phyloP scores from a whole-genome alignment of 1,284 basidiomycete genomes.

The Cystobasidium sp. region DNA sequence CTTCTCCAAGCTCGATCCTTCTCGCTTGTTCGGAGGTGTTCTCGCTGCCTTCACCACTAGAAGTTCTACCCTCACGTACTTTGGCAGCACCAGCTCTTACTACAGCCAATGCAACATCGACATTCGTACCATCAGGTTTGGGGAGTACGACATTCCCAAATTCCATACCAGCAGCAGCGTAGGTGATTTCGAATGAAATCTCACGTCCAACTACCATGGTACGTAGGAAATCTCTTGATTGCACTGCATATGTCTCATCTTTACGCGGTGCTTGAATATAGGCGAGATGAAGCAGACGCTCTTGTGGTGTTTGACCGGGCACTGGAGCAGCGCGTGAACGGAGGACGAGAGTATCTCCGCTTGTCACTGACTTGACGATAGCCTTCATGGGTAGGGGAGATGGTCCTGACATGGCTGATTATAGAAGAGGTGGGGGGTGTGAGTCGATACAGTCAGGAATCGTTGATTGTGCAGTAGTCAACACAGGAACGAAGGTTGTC shows the following conservation, averaged over 20 bases:
- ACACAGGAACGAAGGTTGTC: no score
- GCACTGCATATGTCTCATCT: slow-evolving; percentile 75
- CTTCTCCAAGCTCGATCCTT: slow-evolving; percentile 56
- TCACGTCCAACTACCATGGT: slow-evolving; percentile 84
- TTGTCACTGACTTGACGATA: slow-evolving; percentile 66
- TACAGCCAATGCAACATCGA: slow-evolving; percentile 76
- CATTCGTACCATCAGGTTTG: slow-evolving; percentile 12
- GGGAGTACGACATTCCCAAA: slow-evolving; percentile 71
- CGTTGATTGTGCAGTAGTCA: neutral
- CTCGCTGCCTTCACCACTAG: slow-evolving; percentile 62
- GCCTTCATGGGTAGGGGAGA: slow-evolving; percentile 38
- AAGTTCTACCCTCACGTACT: slow-evolving; percentile 77
- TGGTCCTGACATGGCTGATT: slow-evolving; percentile 17
- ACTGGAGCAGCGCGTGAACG: slow-evolving; percentile 68
- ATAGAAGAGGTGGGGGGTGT: neutral
- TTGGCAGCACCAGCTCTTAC: slow-evolving; percentile 88
- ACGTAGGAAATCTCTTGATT: slow-evolving; percentile 89
- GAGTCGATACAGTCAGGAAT: neutral
- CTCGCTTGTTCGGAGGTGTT: slow-evolving; percentile 57
- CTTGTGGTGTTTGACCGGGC: slow-evolving; percentile 64
- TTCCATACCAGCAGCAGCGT: slow-evolving; percentile 69
- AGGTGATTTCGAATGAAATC: slow-evolving; percentile 74
- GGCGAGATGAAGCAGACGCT: slow-evolving; percentile 74
- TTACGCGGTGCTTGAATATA: slow-evolving; percentile 82
- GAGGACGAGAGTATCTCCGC: slow-evolving; percentile 83